Base-by-base conservation (phyloP, 371 early-diverging fungal species). In the Sporodiniella umbellata region DNA sequence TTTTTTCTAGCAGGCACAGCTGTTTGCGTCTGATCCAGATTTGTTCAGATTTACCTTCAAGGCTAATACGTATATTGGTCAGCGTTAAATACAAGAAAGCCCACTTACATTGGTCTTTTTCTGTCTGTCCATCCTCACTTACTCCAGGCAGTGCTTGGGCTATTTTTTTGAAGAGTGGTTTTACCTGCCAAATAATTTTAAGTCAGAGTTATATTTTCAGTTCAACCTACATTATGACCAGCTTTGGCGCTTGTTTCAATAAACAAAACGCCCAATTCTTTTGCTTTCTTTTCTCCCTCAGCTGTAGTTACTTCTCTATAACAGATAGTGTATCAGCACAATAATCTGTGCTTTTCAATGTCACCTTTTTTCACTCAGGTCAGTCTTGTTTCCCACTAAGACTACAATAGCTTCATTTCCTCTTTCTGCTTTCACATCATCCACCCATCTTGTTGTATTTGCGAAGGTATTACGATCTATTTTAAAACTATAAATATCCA, bases 381-480 rank as follows among this genome's bases (percentile, higher is more conserved):
- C 99, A 3, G 92, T 94, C 80, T 99, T 99, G 83, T 99, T 99
- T 15, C 99, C 99, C 7, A 99, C 98, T 15, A 99, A 73, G 24
- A 99, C 93, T 43, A 99, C 91, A 53, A 97, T 94, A 15, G 95
- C 96, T 63, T 98, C 95, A 64, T 88, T 86, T 40, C 99, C 99
- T 48, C 98, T 90, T 77, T 97, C 97, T n/a, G 91, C 90, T 39
- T 97, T 89, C 19, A 99, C 96, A 69, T 98, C 96, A 54, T 97
- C 96, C 51, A 99, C 93, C 99, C 99, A 99, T 61, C 94, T 92
- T 46, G 90, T 83, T 12, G 98, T 95, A 72, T 92, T 94, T 65
- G 84, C 64, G 74, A 98, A 98, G 14, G 96, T 95, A 53, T 88
- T 88, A 39, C 89, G 84, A 72, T 89, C 94, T 90, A 66, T 17